Base-by-base conservation (phyloP, 129 eudicot genomes). In the Apium graveolens region DNA sequence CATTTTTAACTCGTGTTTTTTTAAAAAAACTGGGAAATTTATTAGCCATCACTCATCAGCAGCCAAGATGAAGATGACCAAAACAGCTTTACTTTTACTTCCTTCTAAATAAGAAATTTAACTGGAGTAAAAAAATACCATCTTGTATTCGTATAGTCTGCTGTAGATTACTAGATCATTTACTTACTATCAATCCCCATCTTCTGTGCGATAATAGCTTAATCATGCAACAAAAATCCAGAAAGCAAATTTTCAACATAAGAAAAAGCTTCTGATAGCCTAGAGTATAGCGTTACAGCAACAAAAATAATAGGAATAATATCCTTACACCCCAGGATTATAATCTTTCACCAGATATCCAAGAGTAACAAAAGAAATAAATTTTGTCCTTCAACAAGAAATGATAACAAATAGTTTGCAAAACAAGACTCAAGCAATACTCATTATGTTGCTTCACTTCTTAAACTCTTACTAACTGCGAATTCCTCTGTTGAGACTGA, bases 401-500 rank as follows among this genome's bases (percentile, higher is more conserved):
- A 60, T 10, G 68, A 26, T n/a, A n/a, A 60, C 12, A 26, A 11
- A n/a, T 60, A 60, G 68, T 9, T 60, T 60, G 5, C 13, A 60
- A 60, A 1, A 60, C 16, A n/a, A 60, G 31, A 60, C 68, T 60
- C 68, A 5, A n/a, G 68, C 68, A 60, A 26, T 10, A n/a, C 32
- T 60, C 68, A 60, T 2, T n/a, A 60, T 60, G 34, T n/a, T 60
- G 34, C 26, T 10, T 26, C 68, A 60, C 68, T 60, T 60, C 62
- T 51, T 7, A n/a, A n/a, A 60, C 68, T 60, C 60, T 65, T 45
- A 76, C 81, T 88, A 86, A 38, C 81, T 80, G 55, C 90, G 91
- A 74, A 76, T 82, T 24, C 88, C 89, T 39, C 96, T 80, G 83
- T 88, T 86, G 43, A 92, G 86, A 73, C 77, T 92, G 42, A 92